A percentile compares a stretch with the other conserved stretches of the same genome.
Conservation (phyloP, 2,329 filamentous ascomycete species). For the Ophidiomyces ophidiicola region DNA sequence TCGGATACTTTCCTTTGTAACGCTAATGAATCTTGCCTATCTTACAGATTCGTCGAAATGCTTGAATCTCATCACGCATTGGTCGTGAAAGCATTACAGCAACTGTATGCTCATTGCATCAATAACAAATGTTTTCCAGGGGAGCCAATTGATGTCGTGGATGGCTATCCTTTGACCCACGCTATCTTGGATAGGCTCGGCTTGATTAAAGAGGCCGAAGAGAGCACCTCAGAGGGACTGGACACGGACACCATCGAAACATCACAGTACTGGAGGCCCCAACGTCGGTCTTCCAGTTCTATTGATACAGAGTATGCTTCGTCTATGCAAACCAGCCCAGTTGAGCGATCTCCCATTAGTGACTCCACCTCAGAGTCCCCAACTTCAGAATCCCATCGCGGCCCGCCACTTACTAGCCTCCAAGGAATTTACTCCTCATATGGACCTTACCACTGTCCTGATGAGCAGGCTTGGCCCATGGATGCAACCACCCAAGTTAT, state of each 20-base stretch:
- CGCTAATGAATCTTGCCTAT: neutral
- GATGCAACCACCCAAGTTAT: slow-evolving; percentile 1
- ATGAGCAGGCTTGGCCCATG: slow-evolving; percentile 10
- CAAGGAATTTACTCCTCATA: slow-evolving; percentile 9
- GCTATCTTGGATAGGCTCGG: slow-evolving; percentile 33
- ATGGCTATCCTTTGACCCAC: slow-evolving; percentile 33
- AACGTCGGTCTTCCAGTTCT: slow-evolving; percentile 28
- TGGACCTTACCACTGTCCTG: slow-evolving; percentile 6
- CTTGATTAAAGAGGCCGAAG: slow-evolving; percentile 34
- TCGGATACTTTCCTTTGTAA: neutral
- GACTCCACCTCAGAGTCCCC: slow-evolving; percentile 9
- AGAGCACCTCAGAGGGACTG: slow-evolving; percentile 23
- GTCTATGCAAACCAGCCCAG: slow-evolving; percentile 19
- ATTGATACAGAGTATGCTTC: slow-evolving; percentile 30
- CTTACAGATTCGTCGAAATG: slow-evolving; percentile 33
- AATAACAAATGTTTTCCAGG: slow-evolving; percentile 34
- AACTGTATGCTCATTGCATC: slow-evolving; percentile 32
- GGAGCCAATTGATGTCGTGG: slow-evolving; percentile 30
- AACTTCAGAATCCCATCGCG: slow-evolving; percentile 6
- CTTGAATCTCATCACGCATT: slow-evolving; percentile 34
- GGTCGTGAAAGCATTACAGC: slow-evolving; percentile 33
- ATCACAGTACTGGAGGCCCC: slow-evolving; percentile 26
- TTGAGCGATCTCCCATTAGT: slow-evolving; percentile 8
- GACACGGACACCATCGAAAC: slow-evolving; percentile 26
- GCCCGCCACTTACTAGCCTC: slow-evolving; percentile 4